Conservation (phyloP, 2,329 filamentous ascomycete genomes). For the Botryosphaeria agaves region DNA sequence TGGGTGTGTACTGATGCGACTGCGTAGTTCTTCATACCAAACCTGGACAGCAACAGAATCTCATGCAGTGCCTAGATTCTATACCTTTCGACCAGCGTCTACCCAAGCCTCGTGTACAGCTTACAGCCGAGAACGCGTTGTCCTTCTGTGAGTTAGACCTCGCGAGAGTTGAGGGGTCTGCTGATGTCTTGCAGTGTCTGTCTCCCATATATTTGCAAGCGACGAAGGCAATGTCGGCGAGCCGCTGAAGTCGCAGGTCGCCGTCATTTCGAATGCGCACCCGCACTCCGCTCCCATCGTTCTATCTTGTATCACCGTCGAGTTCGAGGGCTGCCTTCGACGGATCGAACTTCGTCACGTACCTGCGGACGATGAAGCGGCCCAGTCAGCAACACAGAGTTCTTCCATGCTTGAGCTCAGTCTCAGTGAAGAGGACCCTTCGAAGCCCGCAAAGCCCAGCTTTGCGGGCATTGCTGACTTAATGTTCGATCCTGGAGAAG, state of each 20-base stretch:
- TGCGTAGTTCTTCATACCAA: too few species aligned
- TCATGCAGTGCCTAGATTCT: neutral
- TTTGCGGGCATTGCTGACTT: slow-evolving; percentile 45
- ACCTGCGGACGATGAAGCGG: neutral
- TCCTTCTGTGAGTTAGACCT: slow-evolving; percentile 25
- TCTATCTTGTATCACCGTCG: slow-evolving; percentile 30
- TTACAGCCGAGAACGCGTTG: slow-evolving; percentile 29
- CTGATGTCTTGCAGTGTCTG: slow-evolving; percentile 21
- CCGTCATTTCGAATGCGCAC: slow-evolving; percentile 28
- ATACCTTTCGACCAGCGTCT: neutral
- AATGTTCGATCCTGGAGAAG: slow-evolving; percentile 47
- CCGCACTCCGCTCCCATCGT: slow-evolving; percentile 24
- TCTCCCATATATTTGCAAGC: slow-evolving; percentile 35
- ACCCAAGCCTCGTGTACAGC: too few species aligned
- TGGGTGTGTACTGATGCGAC: too few species aligned
- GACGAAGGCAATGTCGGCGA: slow-evolving; percentile 43
- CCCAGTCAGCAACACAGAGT: neutral
- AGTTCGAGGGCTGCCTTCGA: slow-evolving; percentile 34
- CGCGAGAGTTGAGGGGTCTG: neutral
- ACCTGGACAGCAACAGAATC: neutral
- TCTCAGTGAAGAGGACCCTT: slow-evolving; percentile 9
- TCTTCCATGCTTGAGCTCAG: neutral
- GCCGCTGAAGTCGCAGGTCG: slow-evolving; percentile 36
- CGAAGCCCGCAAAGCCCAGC: slow-evolving; percentile 14
- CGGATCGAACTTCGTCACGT: slow-evolving; percentile 1